Evolutionary conservation across 2,329 filamentous ascomycete species (phyloP).

Genomic region (Sarocladium strictum): DNA sequence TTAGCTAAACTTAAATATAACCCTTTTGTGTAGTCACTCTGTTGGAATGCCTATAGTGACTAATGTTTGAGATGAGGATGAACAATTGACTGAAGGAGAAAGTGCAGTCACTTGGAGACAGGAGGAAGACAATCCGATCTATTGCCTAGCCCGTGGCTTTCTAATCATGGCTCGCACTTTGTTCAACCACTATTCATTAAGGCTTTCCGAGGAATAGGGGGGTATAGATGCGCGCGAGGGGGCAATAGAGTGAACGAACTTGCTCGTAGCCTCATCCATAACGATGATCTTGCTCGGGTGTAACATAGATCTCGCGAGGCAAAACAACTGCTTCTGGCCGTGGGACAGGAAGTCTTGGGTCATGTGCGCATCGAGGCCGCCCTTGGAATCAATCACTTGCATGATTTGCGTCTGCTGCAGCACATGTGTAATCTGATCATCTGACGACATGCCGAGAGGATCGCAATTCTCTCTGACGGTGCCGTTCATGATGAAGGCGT

Average conservation of each 20-base stretch:
- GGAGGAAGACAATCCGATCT: too few species aligned
- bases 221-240: background rate
- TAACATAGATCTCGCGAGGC: constrained; percentile 39
- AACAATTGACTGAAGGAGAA: background rate
- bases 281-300: constrained; percentile 31
- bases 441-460: constrained; percentile 27
- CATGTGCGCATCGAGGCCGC: constrained; percentile 30
- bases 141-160: too few species aligned
- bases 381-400: constrained; percentile 29
- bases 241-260: constrained; percentile 15
- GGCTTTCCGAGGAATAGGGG: too few species aligned
- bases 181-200: too few species aligned
- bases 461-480: constrained; percentile 43
- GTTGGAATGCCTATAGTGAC: background rate
- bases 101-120: background rate
- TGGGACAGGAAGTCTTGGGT: constrained; percentile 30
- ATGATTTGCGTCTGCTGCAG: constrained; percentile 40
- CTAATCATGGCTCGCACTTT: too few species aligned
- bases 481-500: constrained; percentile 41
- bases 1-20: too few species aligned
- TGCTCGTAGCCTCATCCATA: constrained; percentile 36
- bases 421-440: constrained; percentile 35
- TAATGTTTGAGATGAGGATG: background rate
- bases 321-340: constrained; percentile 44
- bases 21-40: background rate